These are phyloP conservation scores for Saccharomyces paradoxus DNA, from an alignment of 805 yeast genomes.

Conservation along the genomic window DNA sequence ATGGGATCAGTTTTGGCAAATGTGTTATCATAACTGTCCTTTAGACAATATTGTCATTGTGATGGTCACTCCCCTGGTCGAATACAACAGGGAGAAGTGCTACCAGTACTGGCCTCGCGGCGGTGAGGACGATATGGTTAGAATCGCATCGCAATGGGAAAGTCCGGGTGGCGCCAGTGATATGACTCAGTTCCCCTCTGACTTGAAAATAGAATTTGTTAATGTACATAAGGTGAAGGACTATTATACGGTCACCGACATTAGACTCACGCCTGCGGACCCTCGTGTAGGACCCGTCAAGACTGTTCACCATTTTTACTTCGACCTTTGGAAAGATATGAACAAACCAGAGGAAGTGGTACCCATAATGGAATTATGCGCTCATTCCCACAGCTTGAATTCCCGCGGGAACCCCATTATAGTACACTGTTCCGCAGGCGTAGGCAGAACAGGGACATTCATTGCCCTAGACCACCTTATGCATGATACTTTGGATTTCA, in stretches of 20 bases:
- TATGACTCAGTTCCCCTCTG: slow-evolving; percentile 15
- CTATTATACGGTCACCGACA: slow-evolving; percentile 19
- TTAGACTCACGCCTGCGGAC: slow-evolving; percentile 14
- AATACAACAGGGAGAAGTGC: slow-evolving; percentile 68
- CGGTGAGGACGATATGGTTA: slow-evolving; percentile 3
- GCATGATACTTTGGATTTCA: slow-evolving; percentile 24
- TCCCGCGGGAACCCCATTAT: slow-evolving; percentile 42
- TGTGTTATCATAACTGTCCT: slow-evolving; percentile 54
- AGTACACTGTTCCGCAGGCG: slow-evolving; percentile 95
- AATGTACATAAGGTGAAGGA: slow-evolving; percentile 15
- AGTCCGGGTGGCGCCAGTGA: slow-evolving; percentile 19
- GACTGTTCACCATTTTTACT: slow-evolving; percentile 55
- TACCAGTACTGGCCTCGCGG: slow-evolving; percentile 63
- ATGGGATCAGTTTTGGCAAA: slow-evolving; percentile 82
- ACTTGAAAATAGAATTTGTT: slow-evolving; percentile 15
- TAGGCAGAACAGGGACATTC: slow-evolving; percentile 92
- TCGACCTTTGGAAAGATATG: slow-evolving; percentile 79
- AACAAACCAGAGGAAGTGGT: slow-evolving; percentile 44
- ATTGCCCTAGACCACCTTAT: slow-evolving; percentile 40
- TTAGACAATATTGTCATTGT: slow-evolving; percentile 51
- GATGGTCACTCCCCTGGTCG: slow-evolving; percentile 71
- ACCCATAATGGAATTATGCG: slow-evolving; percentile 28
- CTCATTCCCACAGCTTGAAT: slow-evolving; percentile 26
- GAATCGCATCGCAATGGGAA: slow-evolving; percentile 11
- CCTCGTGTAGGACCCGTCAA: slow-evolving; percentile 35